phyloP scores from a whole-genome alignment of 768 basidiomycete genomes.

The Royoungia palumana region DNA sequence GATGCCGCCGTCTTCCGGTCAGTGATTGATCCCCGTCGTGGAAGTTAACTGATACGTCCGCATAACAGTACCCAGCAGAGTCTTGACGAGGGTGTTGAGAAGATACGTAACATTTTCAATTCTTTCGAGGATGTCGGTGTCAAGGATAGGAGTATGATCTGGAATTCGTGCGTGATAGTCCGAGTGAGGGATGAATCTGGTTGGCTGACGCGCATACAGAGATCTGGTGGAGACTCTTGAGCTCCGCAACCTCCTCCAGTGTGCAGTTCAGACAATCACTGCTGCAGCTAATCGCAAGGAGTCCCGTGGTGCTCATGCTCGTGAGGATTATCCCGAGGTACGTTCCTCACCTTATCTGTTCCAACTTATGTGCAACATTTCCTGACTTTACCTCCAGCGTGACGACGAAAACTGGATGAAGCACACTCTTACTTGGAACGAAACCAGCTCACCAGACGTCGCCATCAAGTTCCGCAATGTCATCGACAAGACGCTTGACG shows the following conservation, averaged over 20 bases:
- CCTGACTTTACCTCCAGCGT: constrained; percentile 47
- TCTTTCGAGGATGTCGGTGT: constrained; percentile 89
- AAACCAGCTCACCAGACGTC: constrained; percentile 74
- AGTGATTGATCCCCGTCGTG: constrained; percentile 4
- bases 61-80: constrained; percentile 71
- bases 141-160: constrained; percentile 99
- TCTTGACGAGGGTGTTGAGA: constrained; percentile 89
- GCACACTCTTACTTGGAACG: constrained; percentile 90
- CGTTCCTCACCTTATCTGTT: constrained; percentile 17
- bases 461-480: constrained; percentile 87
- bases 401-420: constrained; percentile 96
- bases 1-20: constrained; percentile 97
- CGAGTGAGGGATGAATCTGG: constrained; percentile 1
- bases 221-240: constrained; percentile 97
- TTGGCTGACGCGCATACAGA: constrained; percentile 37
- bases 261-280: constrained; percentile 93
- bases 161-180: constrained; percentile 82
- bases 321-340: constrained; percentile 96
- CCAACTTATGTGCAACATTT: not conserved
- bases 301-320: constrained; percentile 97
- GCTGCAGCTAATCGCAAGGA: constrained; percentile 93
- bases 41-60: constrained; percentile 1
- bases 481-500: constrained; percentile 83
- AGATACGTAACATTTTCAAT: constrained; percentile 82
- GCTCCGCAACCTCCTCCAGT: constrained; percentile 92